Evolutionary conservation across 495 filamentous ascomycete species (phyloP).

Genomic region (Peziza echinospora): DNA sequence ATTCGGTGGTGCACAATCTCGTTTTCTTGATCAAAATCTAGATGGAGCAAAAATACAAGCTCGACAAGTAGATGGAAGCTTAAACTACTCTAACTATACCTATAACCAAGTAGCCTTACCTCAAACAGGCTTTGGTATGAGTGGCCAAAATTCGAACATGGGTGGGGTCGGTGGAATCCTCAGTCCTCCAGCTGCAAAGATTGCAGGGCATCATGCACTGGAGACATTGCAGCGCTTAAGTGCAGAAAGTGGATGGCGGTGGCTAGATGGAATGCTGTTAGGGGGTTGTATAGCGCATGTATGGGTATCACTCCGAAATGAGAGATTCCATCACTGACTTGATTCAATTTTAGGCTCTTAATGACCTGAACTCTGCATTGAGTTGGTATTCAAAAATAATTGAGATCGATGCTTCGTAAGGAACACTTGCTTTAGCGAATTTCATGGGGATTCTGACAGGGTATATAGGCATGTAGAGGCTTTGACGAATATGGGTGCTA

Average conservation of each 20-base stretch:
- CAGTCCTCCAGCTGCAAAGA: conserved; percentile 29
- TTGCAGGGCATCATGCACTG: conserved; percentile 28
- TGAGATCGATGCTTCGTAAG: conserved; percentile 55
- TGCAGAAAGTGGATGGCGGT: conserved; percentile 71
- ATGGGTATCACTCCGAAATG: conserved; percentile 2
- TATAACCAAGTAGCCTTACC: too few relatives aligned
- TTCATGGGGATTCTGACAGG: conserved; percentile 18
- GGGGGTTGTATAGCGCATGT: conserved; percentile 84
- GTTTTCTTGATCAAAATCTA: too few relatives aligned
- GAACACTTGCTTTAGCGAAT: conserved; percentile 3
- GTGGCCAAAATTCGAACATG: not conserved
- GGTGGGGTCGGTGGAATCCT: not conserved
- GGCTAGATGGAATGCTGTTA: conserved; percentile 88
- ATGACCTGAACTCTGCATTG: conserved; percentile 65
- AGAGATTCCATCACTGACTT: conserved; percentile 4
- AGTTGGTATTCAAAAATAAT: conserved; percentile 80
- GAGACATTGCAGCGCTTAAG: conserved; percentile 65
- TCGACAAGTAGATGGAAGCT: too few relatives aligned
- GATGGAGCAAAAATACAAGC: too few relatives aligned
- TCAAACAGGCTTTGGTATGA: not conserved
- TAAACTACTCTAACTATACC: too few relatives aligned
- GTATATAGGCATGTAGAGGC: conserved; percentile 66
- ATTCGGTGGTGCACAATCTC: too few relatives aligned
- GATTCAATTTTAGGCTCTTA: conserved; percentile 29
- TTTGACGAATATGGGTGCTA: conserved; percentile 80